Evolutionary conservation across 2,329 filamentous ascomycete species (phyloP).

Genomic region (Acrodontium crateriforme): DNA sequence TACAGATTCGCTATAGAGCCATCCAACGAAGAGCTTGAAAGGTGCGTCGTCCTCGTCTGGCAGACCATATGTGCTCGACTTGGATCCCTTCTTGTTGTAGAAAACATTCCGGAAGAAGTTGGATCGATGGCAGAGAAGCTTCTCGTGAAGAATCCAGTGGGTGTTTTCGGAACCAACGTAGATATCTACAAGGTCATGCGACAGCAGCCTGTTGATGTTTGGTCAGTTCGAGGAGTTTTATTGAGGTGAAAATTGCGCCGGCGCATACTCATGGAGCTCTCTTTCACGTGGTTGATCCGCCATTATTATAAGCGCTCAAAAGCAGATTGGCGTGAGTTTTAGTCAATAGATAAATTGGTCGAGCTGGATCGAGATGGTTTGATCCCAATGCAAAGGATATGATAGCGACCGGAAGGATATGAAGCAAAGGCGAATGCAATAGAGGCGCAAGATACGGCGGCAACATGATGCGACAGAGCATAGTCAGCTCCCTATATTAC

Average conservation of each 20-base stretch:
- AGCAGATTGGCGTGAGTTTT: no score
- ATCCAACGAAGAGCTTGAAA: conserved; percentile 39
- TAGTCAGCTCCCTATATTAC: no score
- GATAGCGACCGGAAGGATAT: no score
- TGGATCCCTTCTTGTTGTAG: conserved; percentile 24
- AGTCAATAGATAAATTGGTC: no score
- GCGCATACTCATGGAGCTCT: conserved; percentile 29
- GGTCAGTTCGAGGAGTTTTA: background rate
- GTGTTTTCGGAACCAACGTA: conserved; percentile 41
- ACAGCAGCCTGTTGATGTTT: conserved; percentile 36
- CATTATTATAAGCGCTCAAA: no score
- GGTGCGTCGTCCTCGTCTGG: conserved; percentile 39
- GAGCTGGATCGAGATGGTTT: no score
- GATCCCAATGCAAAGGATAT: no score
- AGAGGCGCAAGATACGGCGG: no score
- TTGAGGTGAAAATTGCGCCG: conserved; percentile 1
- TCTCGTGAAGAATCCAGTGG: conserved; percentile 42
- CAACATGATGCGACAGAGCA: no score
- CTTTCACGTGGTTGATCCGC: conserved; percentile 22
- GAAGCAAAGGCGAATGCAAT: no score
- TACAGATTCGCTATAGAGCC: conserved; percentile 39
- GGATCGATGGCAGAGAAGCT: conserved; percentile 41
- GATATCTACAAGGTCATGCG: conserved; percentile 40
- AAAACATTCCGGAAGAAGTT: conserved; percentile 41
- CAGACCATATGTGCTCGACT: conserved; percentile 31